Evolutionary conservation across 768 basidiomycete genomes (phyloP), one percentile per base, ranked within the genome.

Genomic region (Tulasnella calospora): DNA sequence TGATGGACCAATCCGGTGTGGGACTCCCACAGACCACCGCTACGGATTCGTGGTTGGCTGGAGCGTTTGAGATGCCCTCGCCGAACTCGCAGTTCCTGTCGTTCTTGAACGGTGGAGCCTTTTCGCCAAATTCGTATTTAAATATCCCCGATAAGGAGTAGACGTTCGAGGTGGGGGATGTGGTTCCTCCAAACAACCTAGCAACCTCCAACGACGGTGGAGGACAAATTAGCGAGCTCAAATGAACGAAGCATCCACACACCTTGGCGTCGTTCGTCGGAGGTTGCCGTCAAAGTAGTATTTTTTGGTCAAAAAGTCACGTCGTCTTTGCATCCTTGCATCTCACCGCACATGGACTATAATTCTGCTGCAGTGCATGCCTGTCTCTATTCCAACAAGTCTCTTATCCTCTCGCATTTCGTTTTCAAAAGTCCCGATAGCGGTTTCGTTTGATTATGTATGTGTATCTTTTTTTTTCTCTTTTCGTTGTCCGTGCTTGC

Each of bases 71-170:
- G 35, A 72, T 72, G 38, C 71, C 71, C 10, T 72, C 71, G 2
- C 71, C 71, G 17, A 72, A 40, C 21, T 40, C 71, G 36, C 71
- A 72, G 71, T 72, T 72, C 36, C 15, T 72, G 44, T 72, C 71
- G 38, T 72, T 40, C 44, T 33, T 72, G 44, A 72, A 23, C 30
- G 40, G n/a, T 2, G 71, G 71, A 40, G 71, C 13, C 9, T 72
- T 72, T 19, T 72, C 71, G 44, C 71, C 71, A 23, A 72, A 72
- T 41, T 72, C 71, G 10, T 72, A 41, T 27, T n/a, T 72, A 12
- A 41, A 72, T 23, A 3, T 72, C 33, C 38, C 38, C 23, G 71
- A 72, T 46, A 41, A 72, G 71, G 71, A 72, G 27, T 72, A 72
- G 36, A 12, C 7, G 15, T 15, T 44, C 17, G 6, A 72, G 2